These are phyloP conservation scores for Cryphonectria japonica DNA, from an alignment of 2,329 filamentous ascomycete species.

Conservation along the genomic window DNA sequence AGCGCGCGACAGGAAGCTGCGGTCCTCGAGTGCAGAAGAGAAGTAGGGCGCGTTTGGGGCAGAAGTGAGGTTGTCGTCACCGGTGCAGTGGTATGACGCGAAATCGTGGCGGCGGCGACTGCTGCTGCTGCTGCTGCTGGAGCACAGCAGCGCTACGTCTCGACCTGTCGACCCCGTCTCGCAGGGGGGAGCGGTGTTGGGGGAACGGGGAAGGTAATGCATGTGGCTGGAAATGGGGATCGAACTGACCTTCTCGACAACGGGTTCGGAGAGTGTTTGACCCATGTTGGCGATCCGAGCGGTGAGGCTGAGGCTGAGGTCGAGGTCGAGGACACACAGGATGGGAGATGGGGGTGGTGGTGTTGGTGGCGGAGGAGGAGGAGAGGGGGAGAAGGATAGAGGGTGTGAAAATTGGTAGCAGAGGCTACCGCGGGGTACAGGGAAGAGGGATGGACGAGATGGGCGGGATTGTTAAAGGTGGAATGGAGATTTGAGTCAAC, in stretches of 20 bases:
- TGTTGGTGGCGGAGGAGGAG: background rate
- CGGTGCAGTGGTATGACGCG: background rate
- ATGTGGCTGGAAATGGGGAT: conserved; percentile 11
- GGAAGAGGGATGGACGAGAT: conserved; percentile 25
- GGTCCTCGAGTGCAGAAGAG: background rate
- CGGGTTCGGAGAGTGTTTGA: conserved; percentile 98
- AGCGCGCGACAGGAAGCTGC: background rate
- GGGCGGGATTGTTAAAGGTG: conserved; percentile 16
- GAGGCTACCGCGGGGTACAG: conserved; percentile 29
- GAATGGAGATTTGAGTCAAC: conserved; percentile 18
- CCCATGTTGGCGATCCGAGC: conserved; percentile 67
- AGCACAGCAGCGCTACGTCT: background rate
- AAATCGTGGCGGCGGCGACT: background rate
- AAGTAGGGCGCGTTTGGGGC: background rate
- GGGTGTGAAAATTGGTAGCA: conserved; percentile 17
- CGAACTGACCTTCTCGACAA: conserved; percentile 91
- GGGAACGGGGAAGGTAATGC: background rate
- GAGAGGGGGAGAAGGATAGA: background rate
- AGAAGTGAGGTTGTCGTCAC: conserved; percentile 14
- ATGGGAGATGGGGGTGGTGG: background rate
- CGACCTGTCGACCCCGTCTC: background rate
- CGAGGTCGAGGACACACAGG: background rate
- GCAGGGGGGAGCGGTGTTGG: background rate
- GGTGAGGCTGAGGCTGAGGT: conserved; percentile 7
- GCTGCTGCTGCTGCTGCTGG: background rate